A percentile compares a stretch with the other conserved stretches of the same genome.
Conservation (phyloP, 345 rosid species). For the Syzygium oleosum region DNA sequence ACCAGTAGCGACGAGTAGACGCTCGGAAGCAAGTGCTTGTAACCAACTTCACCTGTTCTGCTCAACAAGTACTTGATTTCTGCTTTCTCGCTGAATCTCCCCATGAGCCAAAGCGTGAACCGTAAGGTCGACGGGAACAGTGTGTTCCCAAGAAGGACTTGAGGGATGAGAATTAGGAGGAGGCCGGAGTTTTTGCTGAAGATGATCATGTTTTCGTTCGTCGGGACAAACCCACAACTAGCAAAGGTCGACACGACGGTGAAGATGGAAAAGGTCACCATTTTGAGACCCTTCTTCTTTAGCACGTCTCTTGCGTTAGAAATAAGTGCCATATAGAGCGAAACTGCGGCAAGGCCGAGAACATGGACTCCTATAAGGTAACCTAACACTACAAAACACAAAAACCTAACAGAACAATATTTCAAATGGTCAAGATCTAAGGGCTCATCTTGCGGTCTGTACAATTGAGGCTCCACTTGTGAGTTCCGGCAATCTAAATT, state of each 20-base stretch:
- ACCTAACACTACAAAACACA: conserved; percentile 31
- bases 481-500: neutral
- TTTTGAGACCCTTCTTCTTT: conserved; percentile 16
- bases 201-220: conserved; percentile 62
- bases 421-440: neutral
- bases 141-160: conserved; percentile 24
- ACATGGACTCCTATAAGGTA: conserved; percentile 28
- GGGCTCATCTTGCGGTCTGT: neutral
- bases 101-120: conserved; percentile 6
- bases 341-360: conserved; percentile 24
- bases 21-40: neutral
- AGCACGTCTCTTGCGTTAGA: conserved; percentile 32
- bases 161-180: conserved; percentile 27
- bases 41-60: neutral
- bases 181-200: conserved; percentile 31
- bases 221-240: conserved; percentile 63
- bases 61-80: neutral
- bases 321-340: conserved; percentile 18
- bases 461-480: neutral
- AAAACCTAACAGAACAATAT: conserved; percentile 3
- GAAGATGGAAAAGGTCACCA: conserved; percentile 43
- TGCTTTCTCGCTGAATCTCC: neutral
- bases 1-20: neutral
- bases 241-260: conserved; percentile 44
- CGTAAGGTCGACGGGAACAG: conserved; percentile 5